phyloP scores from a whole-genome alignment of 441 rosid genomes.

The Populus trichocarpa region DNA sequence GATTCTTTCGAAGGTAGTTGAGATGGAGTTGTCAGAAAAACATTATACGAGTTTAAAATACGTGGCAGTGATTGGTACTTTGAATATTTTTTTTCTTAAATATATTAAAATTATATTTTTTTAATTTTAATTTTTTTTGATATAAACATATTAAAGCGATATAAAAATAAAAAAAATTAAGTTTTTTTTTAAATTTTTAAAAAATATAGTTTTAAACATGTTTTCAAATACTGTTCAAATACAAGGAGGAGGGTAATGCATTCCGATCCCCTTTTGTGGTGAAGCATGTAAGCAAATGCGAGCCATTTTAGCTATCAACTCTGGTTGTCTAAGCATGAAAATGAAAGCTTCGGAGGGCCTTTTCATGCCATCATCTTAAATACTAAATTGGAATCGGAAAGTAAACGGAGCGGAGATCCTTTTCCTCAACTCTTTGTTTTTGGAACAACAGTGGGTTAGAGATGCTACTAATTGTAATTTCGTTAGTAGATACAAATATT shows the following conservation, averaged over 20 bases:
- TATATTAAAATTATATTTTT: too few relatives aligned
- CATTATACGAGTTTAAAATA: neutral
- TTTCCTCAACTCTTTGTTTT: neutral
- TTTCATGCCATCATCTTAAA: neutral
- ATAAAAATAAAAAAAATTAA: too few relatives aligned
- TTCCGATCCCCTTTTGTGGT: neutral
- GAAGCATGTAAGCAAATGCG: neutral
- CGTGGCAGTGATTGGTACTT: too few relatives aligned
- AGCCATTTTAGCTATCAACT: neutral
- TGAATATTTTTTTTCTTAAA: too few relatives aligned
- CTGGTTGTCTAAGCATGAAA: neutral
- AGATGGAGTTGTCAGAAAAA: conserved; percentile 4
- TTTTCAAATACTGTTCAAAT: too few relatives aligned
- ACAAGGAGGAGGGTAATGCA: neutral
- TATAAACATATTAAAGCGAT: too few relatives aligned
- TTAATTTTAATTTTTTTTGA: too few relatives aligned
- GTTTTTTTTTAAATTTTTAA: too few relatives aligned
- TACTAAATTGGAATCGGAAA: neutral
- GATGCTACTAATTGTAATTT: too few relatives aligned
- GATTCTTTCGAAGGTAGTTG: conserved; percentile 12
- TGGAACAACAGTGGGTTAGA: too few relatives aligned
- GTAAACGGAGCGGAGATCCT: neutral
- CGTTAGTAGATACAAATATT: too few relatives aligned
- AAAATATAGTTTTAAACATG: too few relatives aligned
- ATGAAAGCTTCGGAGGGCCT: neutral